Conservation (phyloP, 2,329 filamentous ascomycete genomes). For the Rhynchosporium graminicola region DNA sequence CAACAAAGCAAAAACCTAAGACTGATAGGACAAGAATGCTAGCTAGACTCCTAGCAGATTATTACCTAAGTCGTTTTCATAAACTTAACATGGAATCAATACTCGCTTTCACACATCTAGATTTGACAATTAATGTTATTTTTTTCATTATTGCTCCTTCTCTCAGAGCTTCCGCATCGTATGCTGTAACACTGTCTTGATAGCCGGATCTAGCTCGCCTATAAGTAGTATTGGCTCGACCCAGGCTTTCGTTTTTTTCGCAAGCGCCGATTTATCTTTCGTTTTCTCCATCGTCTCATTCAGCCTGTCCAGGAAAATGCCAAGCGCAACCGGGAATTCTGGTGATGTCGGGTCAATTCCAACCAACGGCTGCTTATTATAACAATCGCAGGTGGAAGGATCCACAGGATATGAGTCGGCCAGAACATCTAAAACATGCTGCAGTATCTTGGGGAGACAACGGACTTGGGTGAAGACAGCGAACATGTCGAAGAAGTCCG, state of each 20-base stretch:
- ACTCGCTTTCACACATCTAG: neutral
- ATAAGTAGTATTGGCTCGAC: conserved; percentile 53
- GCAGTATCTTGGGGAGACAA: conserved; percentile 65
- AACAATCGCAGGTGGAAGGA: conserved; percentile 67
- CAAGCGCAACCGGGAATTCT: conserved; percentile 72
- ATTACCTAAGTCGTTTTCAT: neutral
- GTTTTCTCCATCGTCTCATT: conserved; percentile 50
- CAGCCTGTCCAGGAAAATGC: conserved; percentile 63
- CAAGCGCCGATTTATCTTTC: conserved; percentile 49
- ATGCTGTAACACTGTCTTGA: conserved; percentile 57
- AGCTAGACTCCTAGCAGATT: neutral
- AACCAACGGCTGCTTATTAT: conserved; percentile 69
- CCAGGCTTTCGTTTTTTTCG: conserved; percentile 55
- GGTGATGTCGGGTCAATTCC: conserved; percentile 63
- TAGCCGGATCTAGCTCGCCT: conserved; percentile 55
- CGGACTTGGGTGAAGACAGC: conserved; percentile 66
- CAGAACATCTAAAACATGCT: conserved; percentile 72
- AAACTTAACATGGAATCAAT: too few species aligned
- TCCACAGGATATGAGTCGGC: conserved; percentile 58
- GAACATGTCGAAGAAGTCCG: conserved; percentile 80
- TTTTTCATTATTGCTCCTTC: neutral
- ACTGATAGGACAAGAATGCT: neutral
- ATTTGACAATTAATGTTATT: neutral
- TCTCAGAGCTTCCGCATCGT: conserved; percentile 39
- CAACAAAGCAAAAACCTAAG: neutral